Conservation (phyloP, 306 rosid genomes). For the Acacia confusa region DNA sequence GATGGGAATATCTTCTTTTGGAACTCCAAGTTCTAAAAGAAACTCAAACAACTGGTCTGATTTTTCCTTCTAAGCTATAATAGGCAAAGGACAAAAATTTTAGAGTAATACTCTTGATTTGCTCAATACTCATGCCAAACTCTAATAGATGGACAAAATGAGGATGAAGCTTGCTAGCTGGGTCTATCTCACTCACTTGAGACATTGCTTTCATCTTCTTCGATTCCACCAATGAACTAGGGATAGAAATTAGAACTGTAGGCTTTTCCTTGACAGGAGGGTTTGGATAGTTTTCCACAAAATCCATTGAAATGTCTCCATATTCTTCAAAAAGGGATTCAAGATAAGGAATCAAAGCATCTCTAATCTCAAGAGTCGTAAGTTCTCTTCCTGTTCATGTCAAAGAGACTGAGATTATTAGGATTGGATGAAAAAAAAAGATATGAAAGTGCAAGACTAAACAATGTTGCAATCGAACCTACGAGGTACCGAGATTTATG, state of each 20-base stretch:
- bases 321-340: conserved; percentile 75
- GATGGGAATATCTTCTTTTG: conserved; percentile 61
- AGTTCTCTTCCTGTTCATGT: conserved; percentile 79
- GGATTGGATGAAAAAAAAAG: conserved; percentile 14
- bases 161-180: conserved; percentile 73
- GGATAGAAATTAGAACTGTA: conserved; percentile 25
- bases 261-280: conserved; percentile 60
- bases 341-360: conserved; percentile 72
- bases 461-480: conserved; percentile 67
- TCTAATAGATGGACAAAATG: conserved; percentile 74
- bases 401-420: conserved; percentile 31
- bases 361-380: conserved; percentile 92
- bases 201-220: conserved; percentile 72
- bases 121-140: conserved; percentile 80
- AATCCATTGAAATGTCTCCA: conserved; percentile 51
- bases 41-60: conserved; percentile 91
- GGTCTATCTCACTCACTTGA: conserved; percentile 61
- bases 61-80: conserved; percentile 89
- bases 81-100: conserved; percentile 74
- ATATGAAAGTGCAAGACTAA: conserved; percentile 16
- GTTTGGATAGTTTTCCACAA: conserved; percentile 74
- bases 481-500: conserved; percentile 89
- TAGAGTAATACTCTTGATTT: conserved; percentile 57
- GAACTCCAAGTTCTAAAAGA: conserved; percentile 83
- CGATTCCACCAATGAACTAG: conserved; percentile 38